A percentile compares a stretch with the other conserved stretches of the same genome.
Conservation (phyloP, 768 basidiomycete genomes). For the Mycena latifolia region DNA sequence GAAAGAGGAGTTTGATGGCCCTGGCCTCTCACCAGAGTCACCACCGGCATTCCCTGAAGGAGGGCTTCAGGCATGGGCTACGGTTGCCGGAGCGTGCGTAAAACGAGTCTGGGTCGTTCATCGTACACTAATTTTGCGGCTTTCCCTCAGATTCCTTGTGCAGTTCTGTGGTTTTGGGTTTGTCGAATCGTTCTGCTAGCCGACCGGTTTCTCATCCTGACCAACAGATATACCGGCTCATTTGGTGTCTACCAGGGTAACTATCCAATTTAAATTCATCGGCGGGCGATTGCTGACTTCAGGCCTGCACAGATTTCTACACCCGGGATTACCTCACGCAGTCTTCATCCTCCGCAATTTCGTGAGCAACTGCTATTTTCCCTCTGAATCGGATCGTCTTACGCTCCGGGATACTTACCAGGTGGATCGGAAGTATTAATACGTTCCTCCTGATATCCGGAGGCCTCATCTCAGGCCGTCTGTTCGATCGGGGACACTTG, state of each 20-base stretch:
- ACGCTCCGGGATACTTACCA: conserved; percentile 6
- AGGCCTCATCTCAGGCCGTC: conserved; percentile 55
- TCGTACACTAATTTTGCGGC: too few species aligned
- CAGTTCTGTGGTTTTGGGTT: conserved; percentile 16
- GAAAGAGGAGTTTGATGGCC: background rate
- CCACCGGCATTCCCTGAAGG: conserved; percentile 25
- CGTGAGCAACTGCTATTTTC: conserved; percentile 39
- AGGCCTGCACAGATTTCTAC: conserved; percentile 54
- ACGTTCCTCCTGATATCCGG: conserved; percentile 57
- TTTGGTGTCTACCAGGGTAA: conserved; percentile 46
- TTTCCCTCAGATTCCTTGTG: background rate
- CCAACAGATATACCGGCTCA: conserved; percentile 49
- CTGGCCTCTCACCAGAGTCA: too few species aligned
- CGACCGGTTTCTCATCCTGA: background rate
- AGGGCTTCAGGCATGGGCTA: conserved; percentile 30
- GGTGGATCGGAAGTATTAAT: conserved; percentile 62
- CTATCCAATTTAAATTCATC: too few species aligned
- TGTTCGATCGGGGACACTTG: conserved; percentile 65
- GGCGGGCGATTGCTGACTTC: too few species aligned
- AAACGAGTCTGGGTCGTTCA: background rate
- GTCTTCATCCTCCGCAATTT: conserved; percentile 50
- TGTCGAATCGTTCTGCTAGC: background rate
- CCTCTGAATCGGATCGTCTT: background rate
- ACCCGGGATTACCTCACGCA: conserved; percentile 49
- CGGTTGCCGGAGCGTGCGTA: conserved; percentile 34